These are phyloP conservation scores for Saussurea involucrata DNA, from an alignment of 129 eudicot genomes.

Conservation along the genomic window DNA sequence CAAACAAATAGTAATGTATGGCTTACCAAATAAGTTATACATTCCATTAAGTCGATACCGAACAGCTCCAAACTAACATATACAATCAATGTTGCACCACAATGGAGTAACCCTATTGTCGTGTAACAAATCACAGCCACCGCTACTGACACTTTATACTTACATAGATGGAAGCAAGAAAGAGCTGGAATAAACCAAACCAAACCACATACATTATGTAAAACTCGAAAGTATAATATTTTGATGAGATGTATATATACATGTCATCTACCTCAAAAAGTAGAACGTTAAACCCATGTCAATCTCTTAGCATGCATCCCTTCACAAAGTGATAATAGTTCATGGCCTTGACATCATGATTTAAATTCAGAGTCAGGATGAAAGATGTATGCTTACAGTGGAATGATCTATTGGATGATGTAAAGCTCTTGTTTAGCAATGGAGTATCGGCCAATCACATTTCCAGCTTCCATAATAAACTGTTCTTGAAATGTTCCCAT, in stretches of 20 bases:
- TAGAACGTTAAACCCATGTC: not conserved
- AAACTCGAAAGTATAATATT: not conserved
- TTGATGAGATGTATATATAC: not conserved
- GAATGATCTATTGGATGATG: constrained; percentile 42
- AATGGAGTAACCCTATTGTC: not conserved
- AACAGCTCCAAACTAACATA: not conserved
- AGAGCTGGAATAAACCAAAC: not conserved
- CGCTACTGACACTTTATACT: not conserved
- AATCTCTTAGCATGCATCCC: not conserved
- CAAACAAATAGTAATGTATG: too few species aligned
- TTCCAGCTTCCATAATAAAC: constrained; percentile 62
- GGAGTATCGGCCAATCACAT: constrained; percentile 65
- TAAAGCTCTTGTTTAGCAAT: constrained; percentile 76
- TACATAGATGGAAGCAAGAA: not conserved
- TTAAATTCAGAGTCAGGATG: not conserved
- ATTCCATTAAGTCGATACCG: too few species aligned
- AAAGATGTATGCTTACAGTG: not conserved
- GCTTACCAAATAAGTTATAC: too few species aligned
- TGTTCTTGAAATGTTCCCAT: constrained; percentile 95
- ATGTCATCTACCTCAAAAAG: not conserved
- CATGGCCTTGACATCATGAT: constrained; percentile 15
- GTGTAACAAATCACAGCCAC: not conserved
- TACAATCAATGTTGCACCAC: constrained; percentile 7
- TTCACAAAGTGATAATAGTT: not conserved
- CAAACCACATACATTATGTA: not conserved